Conservation (phyloP, 2,329 filamentous ascomycete species). For the Nemania diffusa region DNA sequence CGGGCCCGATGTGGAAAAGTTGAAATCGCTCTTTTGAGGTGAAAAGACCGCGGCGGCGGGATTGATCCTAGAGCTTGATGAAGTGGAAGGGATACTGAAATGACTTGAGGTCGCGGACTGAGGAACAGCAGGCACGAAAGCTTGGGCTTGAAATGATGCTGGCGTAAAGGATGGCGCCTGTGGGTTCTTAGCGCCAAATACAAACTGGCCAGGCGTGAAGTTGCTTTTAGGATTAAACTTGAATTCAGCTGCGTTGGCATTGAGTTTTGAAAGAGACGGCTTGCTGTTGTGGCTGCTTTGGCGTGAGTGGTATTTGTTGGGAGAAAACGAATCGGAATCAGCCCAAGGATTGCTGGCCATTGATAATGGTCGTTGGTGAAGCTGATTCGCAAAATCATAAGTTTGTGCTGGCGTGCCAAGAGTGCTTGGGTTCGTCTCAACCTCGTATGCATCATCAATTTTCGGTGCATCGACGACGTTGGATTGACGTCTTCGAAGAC, state of each 20-base stretch:
- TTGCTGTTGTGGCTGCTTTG: slow-evolving; percentile 72
- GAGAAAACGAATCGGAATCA: slow-evolving; percentile 57
- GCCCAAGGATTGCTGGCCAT: slow-evolving; percentile 72
- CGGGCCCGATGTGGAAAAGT: slow-evolving; percentile 69
- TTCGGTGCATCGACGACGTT: slow-evolving; percentile 54
- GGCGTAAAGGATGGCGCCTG: slow-evolving; percentile 58
- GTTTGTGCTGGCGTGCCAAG: slow-evolving; percentile 70
- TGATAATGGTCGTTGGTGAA: slow-evolving; percentile 66
- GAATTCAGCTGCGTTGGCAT: slow-evolving; percentile 90
- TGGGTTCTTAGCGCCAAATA: slow-evolving; percentile 55
- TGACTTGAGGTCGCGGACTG: slow-evolving; percentile 54
- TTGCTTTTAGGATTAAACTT: slow-evolving; percentile 72
- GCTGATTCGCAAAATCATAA: slow-evolving; percentile 59
- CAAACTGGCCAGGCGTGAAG: slow-evolving; percentile 63
- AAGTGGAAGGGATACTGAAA: slow-evolving; percentile 55
- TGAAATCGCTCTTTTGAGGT: slow-evolving; percentile 67
- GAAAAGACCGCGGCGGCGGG: slow-evolving; percentile 77
- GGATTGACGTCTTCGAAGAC: slow-evolving; percentile 52
- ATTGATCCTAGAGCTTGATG: slow-evolving; percentile 67
- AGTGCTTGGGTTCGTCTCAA: slow-evolving; percentile 79
- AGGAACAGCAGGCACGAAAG: slow-evolving; percentile 50
- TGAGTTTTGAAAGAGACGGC: slow-evolving; percentile 80
- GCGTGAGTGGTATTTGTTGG: slow-evolving; percentile 52
- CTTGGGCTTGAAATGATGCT: slow-evolving; percentile 56
- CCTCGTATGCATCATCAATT: slow-evolving; percentile 68